phyloP scores from a whole-genome alignment of 768 basidiomycete species.

The Trichaptum fuscoviolaceum region DNA sequence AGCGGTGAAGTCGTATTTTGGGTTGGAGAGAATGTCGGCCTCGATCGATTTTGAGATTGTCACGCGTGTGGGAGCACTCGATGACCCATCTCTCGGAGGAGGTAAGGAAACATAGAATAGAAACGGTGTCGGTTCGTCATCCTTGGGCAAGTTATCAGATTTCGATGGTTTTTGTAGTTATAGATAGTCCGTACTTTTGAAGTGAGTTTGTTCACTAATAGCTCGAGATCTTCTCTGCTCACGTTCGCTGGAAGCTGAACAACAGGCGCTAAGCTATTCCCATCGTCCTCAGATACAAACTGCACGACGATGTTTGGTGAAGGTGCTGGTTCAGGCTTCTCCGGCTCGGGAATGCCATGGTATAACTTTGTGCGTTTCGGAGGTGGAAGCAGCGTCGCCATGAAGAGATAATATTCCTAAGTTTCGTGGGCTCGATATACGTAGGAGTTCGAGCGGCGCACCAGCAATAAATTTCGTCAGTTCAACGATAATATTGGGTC shows the following conservation, averaged over 20 bases:
- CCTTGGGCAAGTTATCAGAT: conserved; percentile 31
- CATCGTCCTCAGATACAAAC: conserved; percentile 89
- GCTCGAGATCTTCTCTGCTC: conserved; percentile 75
- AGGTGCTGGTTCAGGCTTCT: conserved; percentile 24
- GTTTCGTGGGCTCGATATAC: neutral
- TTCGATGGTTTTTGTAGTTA: conserved; percentile 11
- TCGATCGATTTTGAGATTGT: conserved; percentile 83
- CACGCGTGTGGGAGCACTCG: conserved; percentile 61
- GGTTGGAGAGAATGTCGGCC: conserved; percentile 69
- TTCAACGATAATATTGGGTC: neutral
- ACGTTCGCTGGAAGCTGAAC: conserved; percentile 88
- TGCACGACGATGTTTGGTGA: conserved; percentile 81
- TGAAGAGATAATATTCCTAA: conserved; percentile 22
- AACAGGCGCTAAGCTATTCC: conserved; percentile 72
- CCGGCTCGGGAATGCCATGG: conserved; percentile 66
- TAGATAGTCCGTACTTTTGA: conserved; percentile 49
- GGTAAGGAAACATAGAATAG: conserved; percentile 82
- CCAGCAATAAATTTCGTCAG: neutral
- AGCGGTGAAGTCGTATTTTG: conserved; percentile 54
- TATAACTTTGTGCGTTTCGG: conserved; percentile 85
- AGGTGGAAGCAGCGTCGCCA: conserved; percentile 85
- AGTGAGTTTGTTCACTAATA: conserved; percentile 82
- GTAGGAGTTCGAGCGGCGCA: neutral
- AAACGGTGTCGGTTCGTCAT: conserved; percentile 90
- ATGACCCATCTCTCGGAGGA: conserved; percentile 41